Evolutionary conservation across 495 filamentous ascomycete genomes (phyloP).

Genomic region (Aspergillus coremiiformis): DNA sequence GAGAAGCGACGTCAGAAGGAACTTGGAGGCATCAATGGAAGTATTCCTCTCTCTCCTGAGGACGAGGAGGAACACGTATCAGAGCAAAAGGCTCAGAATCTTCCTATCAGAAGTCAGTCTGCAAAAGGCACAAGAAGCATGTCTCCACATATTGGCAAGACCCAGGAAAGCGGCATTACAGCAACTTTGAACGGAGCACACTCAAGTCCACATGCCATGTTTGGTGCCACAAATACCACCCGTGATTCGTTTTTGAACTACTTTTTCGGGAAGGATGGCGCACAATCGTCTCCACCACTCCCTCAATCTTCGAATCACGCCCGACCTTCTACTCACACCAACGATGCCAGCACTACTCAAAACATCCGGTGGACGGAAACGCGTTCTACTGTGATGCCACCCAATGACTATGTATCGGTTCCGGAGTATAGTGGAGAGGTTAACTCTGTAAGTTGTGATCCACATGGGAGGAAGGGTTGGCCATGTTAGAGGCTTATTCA

Average conservation of each 20-base stretch:
- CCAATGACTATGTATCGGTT: constrained; percentile 36
- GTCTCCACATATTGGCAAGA: constrained; percentile 69
- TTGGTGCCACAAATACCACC: constrained; percentile 45
- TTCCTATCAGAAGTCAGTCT: constrained; percentile 53
- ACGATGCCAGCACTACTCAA: constrained; percentile 75
- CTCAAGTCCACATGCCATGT: constrained; percentile 54
- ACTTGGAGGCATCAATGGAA: constrained; percentile 66
- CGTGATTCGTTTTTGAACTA: constrained; percentile 95
- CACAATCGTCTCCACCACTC: constrained; percentile 32
- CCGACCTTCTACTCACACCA: constrained; percentile 63
- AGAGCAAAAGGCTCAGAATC: constrained; percentile 39
- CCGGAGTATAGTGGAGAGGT: constrained; percentile 43
- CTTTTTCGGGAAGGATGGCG: constrained; percentile 93
- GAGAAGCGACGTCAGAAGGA: constrained; percentile 79
- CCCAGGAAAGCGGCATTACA: constrained; percentile 51
- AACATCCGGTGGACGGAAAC: constrained; percentile 71
- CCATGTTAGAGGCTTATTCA: constrained; percentile 26
- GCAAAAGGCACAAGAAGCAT: constrained; percentile 62
- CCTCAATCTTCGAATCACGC: constrained; percentile 35
- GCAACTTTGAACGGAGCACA: constrained; percentile 61
- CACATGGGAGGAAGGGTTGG: neutral
- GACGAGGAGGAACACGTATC: constrained; percentile 57
- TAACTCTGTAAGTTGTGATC: constrained; percentile 47
- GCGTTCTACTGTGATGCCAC: constrained; percentile 31
- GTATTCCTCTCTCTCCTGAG: constrained; percentile 58